Base-by-base conservation (phyloP, 257 asterid species). In the Primulina eburnea region DNA sequence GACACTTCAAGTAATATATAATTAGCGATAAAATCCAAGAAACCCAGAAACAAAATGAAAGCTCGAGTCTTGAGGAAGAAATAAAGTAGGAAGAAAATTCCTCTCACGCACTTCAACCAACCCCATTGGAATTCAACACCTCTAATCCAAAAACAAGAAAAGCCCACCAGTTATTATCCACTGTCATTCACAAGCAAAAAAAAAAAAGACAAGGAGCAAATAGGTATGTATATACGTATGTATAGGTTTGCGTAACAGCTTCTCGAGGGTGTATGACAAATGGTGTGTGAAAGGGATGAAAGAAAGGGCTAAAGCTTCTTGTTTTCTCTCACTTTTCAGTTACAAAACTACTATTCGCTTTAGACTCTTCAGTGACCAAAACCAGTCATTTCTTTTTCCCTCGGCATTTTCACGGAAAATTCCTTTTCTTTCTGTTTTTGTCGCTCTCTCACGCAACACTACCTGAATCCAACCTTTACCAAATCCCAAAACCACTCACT, bases 241-340 rank as follows among this genome's bases (percentile, higher is more conserved):
- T 67, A 69, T 76, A 69, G 52, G 73, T 34, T 72, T 40, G 52
- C 71, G 82, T 84, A 84, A 78, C 83, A 70, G 83, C 71, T 59
- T 70, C 57, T 71, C 72, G 68, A 67, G 63, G 47, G 55, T 14
- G 70, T 63, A 84, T 78, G 76, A 66, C 75, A 65, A 73, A 55
- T 72, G 76, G 70, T 56, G 77, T 68, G 86, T 70, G 81, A 56
- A 71, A 67, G 76, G 86, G 75, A 64, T 64, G 84, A 72, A 76
- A 75, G 30, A 3, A 28, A 2, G 30, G 62, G 2, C 59, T 37
- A 43, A 70, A 69, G 80, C 82, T 77, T 75, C 61, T 69, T 34
- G 1, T 20, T 65, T 73, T 76, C 88, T 79, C 86, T 73, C 87
- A 75, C 92, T 82, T 84, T 81, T 84, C 92, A 78, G 96, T 89